phyloP scores from a whole-genome alignment of 1,139 yeast species.

The Candida glucosophila region DNA sequence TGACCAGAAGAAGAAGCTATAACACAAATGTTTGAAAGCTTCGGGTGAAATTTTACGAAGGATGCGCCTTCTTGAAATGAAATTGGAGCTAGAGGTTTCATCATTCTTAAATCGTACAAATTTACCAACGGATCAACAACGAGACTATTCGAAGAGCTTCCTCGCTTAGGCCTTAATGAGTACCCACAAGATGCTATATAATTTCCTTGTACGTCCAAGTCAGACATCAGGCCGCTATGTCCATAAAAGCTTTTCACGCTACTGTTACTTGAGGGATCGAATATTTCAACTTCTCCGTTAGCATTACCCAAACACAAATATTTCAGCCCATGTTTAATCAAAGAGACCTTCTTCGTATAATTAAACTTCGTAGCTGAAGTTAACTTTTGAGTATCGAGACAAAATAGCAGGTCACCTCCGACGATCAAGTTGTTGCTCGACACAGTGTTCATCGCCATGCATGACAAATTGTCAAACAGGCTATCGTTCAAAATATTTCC shows the following conservation, averaged over 20 bases:
- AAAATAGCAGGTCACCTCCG: constrained; percentile 31
- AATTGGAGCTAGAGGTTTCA: constrained; percentile 70
- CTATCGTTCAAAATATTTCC: constrained; percentile 16
- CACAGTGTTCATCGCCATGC: constrained; percentile 30
- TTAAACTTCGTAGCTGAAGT: constrained; percentile 13
- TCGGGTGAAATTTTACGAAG: constrained; percentile 79
- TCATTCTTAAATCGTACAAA: constrained; percentile 69
- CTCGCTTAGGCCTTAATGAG: constrained; percentile 42
- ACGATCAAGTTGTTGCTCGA: constrained; percentile 29
- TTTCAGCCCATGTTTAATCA: constrained; percentile 26
- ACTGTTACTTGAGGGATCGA: constrained; percentile 55
- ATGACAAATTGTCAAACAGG: constrained; percentile 18
- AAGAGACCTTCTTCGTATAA: constrained; percentile 26
- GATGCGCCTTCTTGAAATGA: constrained; percentile 90
- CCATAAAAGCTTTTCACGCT: constrained; percentile 57
- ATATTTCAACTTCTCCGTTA: constrained; percentile 67
- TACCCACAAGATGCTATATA: constrained; percentile 78
- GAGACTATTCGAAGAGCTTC: constrained; percentile 15
- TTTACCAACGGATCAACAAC: constrained; percentile 72
- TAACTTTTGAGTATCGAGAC: constrained; percentile 57
- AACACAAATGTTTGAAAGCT: constrained; percentile 68
- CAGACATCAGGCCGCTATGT: constrained; percentile 70
- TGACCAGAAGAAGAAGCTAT: constrained; percentile 75
- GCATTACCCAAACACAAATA: constrained; percentile 55
- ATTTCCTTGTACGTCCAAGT: constrained; percentile 70